Evolutionary conservation across 148 eudicot species (phyloP).

Genomic region (Dianthus caryophyllus): DNA sequence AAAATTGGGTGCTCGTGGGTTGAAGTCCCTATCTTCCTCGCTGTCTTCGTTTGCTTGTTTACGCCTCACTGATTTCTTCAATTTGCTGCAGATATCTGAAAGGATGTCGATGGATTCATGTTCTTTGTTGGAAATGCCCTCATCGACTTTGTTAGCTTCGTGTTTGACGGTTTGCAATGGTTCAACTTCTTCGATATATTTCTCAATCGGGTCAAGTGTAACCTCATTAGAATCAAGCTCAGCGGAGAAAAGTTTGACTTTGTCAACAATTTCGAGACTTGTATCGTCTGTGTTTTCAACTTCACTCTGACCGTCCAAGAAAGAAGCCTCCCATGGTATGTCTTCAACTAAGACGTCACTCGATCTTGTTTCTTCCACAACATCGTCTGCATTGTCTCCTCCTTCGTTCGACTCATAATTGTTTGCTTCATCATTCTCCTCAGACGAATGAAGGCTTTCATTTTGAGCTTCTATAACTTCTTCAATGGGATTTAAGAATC

Average conservation of each 20-base stretch:
- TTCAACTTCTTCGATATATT: conserved; percentile 11
- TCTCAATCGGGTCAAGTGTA: not conserved
- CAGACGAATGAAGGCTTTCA: conserved; percentile 8
- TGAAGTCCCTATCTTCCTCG: conserved; percentile 49
- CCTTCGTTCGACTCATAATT: conserved; percentile 1
- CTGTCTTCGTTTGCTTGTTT: conserved; percentile 26
- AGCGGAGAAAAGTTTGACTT: not conserved
- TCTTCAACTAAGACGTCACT: not conserved
- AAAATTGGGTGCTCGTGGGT: conserved; percentile 70
- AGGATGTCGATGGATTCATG: conserved; percentile 26
- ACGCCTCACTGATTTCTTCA: conserved; percentile 27
- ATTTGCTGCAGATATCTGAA: conserved; percentile 22
- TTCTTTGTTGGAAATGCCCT: conserved; percentile 6
- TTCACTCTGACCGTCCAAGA: not conserved
- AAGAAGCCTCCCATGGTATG: not conserved
- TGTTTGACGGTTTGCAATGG: not conserved
- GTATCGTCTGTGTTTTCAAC: conserved; percentile 18
- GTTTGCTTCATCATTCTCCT: conserved; percentile 8
- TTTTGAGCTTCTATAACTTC: conserved; percentile 3
- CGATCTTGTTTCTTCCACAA: not conserved
- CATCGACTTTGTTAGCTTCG: conserved; percentile 3
- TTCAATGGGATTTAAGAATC: not conserved
- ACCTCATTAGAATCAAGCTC: conserved; percentile 13
- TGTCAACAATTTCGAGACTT: not conserved
- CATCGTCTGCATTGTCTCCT: not conserved